Conservation (phyloP, 2,329 filamentous ascomycete genomes). For the Cladosporium austrohemisphaericum region DNA sequence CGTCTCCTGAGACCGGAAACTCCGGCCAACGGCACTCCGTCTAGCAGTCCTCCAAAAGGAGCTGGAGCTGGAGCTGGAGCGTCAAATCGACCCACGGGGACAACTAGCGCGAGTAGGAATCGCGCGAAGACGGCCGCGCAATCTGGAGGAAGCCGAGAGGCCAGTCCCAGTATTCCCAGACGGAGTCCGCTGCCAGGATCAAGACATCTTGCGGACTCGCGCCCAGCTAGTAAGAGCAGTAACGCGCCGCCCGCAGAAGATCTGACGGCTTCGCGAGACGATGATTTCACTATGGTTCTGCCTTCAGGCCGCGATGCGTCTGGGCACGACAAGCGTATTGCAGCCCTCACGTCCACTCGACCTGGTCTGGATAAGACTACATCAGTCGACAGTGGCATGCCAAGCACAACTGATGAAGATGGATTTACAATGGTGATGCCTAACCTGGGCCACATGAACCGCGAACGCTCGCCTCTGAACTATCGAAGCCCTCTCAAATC, state of each 20-base stretch:
- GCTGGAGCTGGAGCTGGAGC: conserved; percentile 26
- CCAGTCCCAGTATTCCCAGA: conserved; percentile 28
- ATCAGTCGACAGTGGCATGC: conserved; percentile 39
- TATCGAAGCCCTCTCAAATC: conserved; percentile 31
- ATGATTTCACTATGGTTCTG: conserved; percentile 47
- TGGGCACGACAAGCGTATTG: conserved; percentile 1
- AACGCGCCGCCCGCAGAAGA: conserved; percentile 22
- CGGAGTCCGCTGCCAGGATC: conserved; percentile 22
- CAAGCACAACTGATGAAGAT: conserved; percentile 39
- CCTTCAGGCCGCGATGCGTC: conserved; percentile 30
- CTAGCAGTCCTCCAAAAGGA: conserved; percentile 41
- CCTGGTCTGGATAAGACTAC: conserved; percentile 38
- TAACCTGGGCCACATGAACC: conserved; percentile 28
- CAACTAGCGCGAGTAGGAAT: conserved; percentile 27
- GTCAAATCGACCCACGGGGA: conserved; percentile 28
- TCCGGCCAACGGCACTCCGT: conserved; percentile 44
- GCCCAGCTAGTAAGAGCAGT: conserved; percentile 34
- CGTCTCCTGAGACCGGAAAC: conserved; percentile 40
- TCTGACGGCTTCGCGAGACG: conserved; percentile 33
- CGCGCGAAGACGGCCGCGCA: conserved; percentile 23
- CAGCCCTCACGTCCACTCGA: conserved; percentile 19
- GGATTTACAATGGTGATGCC: conserved; percentile 53
- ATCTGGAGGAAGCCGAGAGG: conserved; percentile 27
- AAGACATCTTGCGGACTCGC: conserved; percentile 21
- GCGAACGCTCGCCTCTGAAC: conserved; percentile 27